Evolutionary conservation across 441 rosid genomes (phyloP).

Genomic region (Breynia disticha): DNA sequence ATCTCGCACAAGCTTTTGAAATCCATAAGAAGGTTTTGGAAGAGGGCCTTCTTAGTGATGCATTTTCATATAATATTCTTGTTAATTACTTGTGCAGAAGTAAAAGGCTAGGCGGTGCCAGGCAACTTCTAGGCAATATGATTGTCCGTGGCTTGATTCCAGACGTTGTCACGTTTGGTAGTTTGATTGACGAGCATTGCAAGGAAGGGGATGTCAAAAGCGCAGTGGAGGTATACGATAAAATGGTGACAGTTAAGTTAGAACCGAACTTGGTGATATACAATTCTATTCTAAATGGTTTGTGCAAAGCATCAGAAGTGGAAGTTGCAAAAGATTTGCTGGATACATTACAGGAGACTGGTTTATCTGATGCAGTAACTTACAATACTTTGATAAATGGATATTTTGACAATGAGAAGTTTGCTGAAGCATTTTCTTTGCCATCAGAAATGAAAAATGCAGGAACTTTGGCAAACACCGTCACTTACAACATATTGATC

Average conservation of each 20-base stretch:
- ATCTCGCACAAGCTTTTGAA: constrained; percentile 31
- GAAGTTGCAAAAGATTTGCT: constrained; percentile 50
- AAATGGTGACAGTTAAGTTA: constrained; percentile 52
- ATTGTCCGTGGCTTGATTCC: constrained; percentile 44
- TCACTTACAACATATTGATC: constrained; percentile 60
- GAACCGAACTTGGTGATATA: constrained; percentile 61
- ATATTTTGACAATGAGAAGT: constrained; percentile 41
- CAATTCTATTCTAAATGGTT: constrained; percentile 59
- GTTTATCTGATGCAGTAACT: constrained; percentile 45
- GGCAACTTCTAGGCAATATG: constrained; percentile 46
- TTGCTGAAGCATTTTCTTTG: constrained; percentile 45
- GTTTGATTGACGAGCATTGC: constrained; percentile 63
- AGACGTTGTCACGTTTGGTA: constrained; percentile 57
- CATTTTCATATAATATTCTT: constrained; percentile 40
- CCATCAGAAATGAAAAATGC: constrained; percentile 32
- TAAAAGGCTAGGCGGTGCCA: constrained; percentile 30
- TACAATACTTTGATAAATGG: constrained; percentile 68
- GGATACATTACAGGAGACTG: constrained; percentile 43
- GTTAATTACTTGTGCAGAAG: constrained; percentile 33
- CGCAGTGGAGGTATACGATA: constrained; percentile 48
- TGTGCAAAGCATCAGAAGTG: constrained; percentile 56
- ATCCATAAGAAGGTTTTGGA: constrained; percentile 32
- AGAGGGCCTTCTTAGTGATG: constrained; percentile 30
- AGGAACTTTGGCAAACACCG: constrained; percentile 48
- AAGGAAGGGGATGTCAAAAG: constrained; percentile 54